Percentiles rank a stretch among this genome's conserved stretches.
These are phyloP conservation scores for Sugiyamaella sp. DNA, from an alignment of 1,139 yeast genomes.

Conservation along the genomic window DNA sequence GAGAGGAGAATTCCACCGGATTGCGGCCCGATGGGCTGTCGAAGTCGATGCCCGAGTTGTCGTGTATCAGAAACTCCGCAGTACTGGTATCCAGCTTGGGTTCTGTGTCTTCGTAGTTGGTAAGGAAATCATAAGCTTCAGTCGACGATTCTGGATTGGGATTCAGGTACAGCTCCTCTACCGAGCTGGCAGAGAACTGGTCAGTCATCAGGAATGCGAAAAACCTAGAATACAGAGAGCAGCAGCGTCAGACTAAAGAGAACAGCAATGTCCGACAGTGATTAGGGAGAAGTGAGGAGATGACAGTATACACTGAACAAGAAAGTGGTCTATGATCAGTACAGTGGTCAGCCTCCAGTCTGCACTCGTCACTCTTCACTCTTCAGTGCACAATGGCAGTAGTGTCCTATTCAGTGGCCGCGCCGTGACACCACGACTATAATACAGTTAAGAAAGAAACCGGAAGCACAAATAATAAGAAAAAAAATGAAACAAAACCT, in stretches of 20 bases:
- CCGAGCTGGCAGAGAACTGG: neutral
- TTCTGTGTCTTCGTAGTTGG: neutral
- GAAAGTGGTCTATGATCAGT: no score
- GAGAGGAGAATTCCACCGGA: neutral
- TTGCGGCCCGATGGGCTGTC: neutral
- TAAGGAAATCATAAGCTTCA: neutral
- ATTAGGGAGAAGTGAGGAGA: no score
- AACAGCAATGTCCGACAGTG: no score
- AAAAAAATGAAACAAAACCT: neutral
- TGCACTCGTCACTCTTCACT: no score
- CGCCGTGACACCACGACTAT: neutral
- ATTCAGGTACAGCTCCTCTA: neutral
- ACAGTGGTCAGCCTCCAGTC: no score
- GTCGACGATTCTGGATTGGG: neutral
- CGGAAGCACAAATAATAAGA: neutral
- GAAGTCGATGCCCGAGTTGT: neutral
- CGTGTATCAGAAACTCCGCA: neutral
- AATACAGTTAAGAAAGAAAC: neutral
- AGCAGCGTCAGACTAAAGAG: no score
- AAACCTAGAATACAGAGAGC: neutral
- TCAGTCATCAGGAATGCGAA: neutral
- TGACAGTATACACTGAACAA: no score
- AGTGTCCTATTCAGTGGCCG: no score
- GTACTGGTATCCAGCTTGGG: slow-evolving; percentile 1
- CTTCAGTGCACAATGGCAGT: no score